These are phyloP conservation scores for Pythium brassicae DNA, from an alignment of 352 stramenopile genomes.

Conservation along the genomic window DNA sequence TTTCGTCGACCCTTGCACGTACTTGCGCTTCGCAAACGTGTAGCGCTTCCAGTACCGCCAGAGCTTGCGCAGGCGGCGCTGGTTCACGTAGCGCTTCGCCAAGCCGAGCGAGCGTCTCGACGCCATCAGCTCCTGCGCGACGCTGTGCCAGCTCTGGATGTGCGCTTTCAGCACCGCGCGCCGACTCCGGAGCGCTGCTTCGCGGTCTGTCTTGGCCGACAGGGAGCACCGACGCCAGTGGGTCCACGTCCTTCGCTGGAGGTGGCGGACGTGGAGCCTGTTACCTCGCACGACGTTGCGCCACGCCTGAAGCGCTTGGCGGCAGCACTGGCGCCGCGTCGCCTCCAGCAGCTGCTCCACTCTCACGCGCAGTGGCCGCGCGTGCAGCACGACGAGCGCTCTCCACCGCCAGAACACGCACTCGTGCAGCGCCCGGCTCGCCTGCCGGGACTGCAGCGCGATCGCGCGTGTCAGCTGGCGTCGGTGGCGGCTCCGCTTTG, in stretches of 20 bases:
- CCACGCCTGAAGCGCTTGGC: slow-evolving; percentile 24
- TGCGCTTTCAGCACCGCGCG: slow-evolving; percentile 19
- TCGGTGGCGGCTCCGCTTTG: neutral
- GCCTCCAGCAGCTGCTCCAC: slow-evolving; percentile 7
- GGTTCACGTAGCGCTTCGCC: slow-evolving; percentile 58
- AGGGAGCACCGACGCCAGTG: slow-evolving; percentile 25
- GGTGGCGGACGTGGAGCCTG: slow-evolving; percentile 14
- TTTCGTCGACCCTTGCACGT: slow-evolving; percentile 67
- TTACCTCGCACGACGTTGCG: slow-evolving; percentile 19
- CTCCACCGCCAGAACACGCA: slow-evolving; percentile 48
- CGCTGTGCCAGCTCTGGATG: slow-evolving; percentile 41
- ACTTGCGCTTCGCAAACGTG: slow-evolving; percentile 53
- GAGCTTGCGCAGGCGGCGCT: slow-evolving; percentile 52
- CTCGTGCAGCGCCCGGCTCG: slow-evolving; percentile 13
- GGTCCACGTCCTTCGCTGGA: slow-evolving; percentile 29
- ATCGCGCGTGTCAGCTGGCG: slow-evolving; percentile 15
- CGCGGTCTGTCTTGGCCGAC: slow-evolving; percentile 15
- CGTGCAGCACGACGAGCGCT: slow-evolving; percentile 32
- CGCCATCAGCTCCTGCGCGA: slow-evolving; percentile 27
- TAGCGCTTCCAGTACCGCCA: slow-evolving; percentile 84
- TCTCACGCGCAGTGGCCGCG: slow-evolving; percentile 22
- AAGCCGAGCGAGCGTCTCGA: slow-evolving; percentile 43
- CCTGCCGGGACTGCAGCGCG: slow-evolving; percentile 19
- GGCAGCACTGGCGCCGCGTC: slow-evolving; percentile 5
- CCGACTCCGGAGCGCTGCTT: slow-evolving; percentile 17